phyloP scores from a whole-genome alignment of 163 green algal genomes.

The Chlorella variabilis region DNA sequence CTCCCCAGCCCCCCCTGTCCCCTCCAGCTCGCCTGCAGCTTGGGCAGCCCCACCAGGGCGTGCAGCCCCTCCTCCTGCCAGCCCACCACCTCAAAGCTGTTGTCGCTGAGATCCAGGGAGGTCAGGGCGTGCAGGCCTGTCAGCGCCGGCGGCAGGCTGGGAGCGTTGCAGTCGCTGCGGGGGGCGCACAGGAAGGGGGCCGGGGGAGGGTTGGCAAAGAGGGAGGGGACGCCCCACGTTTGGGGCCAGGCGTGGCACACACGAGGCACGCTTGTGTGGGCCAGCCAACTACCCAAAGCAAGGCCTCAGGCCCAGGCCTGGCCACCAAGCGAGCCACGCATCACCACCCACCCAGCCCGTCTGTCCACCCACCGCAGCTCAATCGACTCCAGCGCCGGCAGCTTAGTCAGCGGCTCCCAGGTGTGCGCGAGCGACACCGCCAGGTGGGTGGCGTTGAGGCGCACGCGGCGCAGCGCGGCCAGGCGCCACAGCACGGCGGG shows the following conservation, averaged over 20 bases:
- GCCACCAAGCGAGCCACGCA: not conserved
- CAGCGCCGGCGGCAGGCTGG: constrained; percentile 5
- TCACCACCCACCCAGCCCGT: not conserved
- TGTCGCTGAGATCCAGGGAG: constrained; percentile 31
- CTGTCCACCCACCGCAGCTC: constrained; percentile 31
- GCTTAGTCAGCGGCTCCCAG: constrained; percentile 32
- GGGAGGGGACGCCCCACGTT: too few relatives aligned
- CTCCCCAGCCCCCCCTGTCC: too few relatives aligned
- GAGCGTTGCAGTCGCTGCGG: constrained; percentile 15
- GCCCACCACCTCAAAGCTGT: constrained; percentile 12
- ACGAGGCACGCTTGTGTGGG: too few relatives aligned
- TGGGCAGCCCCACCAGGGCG: constrained; percentile 12
- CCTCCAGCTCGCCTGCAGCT: constrained; percentile 13
- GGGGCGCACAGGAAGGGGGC: too few relatives aligned
- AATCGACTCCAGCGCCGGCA: constrained; percentile 21
- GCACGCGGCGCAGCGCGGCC: constrained; percentile 27
- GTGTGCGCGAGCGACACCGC: not conserved
- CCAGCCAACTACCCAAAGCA: too few relatives aligned
- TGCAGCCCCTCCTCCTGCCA: not conserved
- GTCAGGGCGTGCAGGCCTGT: constrained; percentile 10
- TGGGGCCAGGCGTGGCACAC: too few relatives aligned
- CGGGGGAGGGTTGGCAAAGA: too few relatives aligned
- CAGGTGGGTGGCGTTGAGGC: constrained; percentile 32
- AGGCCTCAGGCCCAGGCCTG: too few relatives aligned
- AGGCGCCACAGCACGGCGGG: constrained; percentile 11